These are phyloP conservation scores for Metschnikowia vanudenii DNA, from an alignment of 805 yeast species.

Conservation along the genomic window DNA sequence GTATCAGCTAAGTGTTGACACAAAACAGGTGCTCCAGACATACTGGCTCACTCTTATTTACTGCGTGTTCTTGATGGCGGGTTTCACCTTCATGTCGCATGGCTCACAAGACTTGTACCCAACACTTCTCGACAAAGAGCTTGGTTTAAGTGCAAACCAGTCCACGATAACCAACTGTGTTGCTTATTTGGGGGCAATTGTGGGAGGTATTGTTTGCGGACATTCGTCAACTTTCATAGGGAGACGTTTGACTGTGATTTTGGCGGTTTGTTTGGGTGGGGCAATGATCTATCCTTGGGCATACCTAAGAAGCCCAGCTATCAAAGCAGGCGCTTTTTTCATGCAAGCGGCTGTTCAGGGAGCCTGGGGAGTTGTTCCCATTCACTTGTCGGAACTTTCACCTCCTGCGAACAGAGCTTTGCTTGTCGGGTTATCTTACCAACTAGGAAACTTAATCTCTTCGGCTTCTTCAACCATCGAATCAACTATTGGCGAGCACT, in stretches of 20 bases:
- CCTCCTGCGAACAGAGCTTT: conserved; percentile 18
- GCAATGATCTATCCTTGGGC: conserved; percentile 41
- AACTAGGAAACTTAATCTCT: conserved; percentile 70
- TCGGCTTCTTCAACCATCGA: conserved; percentile 75
- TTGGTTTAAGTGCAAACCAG: conserved; percentile 29
- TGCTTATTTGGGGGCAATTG: conserved; percentile 41
- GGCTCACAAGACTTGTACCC: conserved; percentile 47
- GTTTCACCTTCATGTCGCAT: conserved; percentile 42
- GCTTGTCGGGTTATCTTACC: conserved; percentile 47
- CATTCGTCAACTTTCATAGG: conserved; percentile 40
- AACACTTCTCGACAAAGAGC: conserved; percentile 35
- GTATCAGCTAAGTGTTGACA: conserved; percentile 12
- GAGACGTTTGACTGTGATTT: conserved; percentile 33
- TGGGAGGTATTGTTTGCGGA: conserved; percentile 47
- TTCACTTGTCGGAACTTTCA: conserved; percentile 63
- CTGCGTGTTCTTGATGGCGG: conserved; percentile 48
- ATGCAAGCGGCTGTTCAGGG: conserved; percentile 68
- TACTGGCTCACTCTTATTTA: conserved; percentile 65
- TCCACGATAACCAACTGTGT: conserved; percentile 40
- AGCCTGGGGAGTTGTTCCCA: conserved; percentile 71
- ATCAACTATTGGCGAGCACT: conserved; percentile 54
- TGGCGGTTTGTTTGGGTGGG: conserved; percentile 35
- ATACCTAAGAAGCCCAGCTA: conserved; percentile 28
- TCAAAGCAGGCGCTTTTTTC: conserved; percentile 61
- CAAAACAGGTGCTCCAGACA: conserved; percentile 32